These are phyloP conservation scores for Phellopilus nigrolimitatus DNA, from an alignment of 1,284 basidiomycete species.

Conservation along the genomic window DNA sequence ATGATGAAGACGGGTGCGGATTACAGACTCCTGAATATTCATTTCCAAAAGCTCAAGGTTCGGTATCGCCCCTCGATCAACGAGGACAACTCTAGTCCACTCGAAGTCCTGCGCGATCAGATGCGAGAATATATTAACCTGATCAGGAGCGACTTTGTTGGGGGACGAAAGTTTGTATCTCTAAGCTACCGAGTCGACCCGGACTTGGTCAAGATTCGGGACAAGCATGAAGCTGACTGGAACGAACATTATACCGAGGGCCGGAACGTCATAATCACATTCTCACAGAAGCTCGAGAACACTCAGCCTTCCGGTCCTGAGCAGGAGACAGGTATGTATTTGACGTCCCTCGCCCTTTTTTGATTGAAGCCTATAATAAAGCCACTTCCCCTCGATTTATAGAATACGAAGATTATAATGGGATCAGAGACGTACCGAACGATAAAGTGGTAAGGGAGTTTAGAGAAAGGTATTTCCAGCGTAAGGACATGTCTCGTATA, in stretches of 20 bases:
- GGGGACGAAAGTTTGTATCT: too few species aligned
- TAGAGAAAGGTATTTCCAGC: neutral
- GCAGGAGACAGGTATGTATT: too few species aligned
- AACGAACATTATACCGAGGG: neutral
- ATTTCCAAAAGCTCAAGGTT: neutral
- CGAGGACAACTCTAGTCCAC: neutral
- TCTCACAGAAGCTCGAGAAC: neutral
- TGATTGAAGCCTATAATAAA: too few species aligned
- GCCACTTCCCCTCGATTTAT: too few species aligned
- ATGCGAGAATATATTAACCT: neutral
- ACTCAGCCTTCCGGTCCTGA: too few species aligned
- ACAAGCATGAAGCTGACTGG: neutral
- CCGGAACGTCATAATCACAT: neutral
- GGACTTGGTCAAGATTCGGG: neutral
- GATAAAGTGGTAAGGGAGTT: neutral
- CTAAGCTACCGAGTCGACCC: conserved; percentile 1
- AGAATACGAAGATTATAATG: too few species aligned
- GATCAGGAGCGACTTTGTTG: neutral
- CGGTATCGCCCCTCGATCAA: neutral
- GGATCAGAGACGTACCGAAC: neutral
- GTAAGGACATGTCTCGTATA: neutral
- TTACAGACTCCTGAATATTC: neutral
- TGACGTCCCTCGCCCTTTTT: too few species aligned
- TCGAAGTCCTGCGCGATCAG: neutral
- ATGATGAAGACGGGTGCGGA: conserved; percentile 9